phyloP scores from a whole-genome alignment of 2,329 filamentous ascomycete genomes.

The Rhynchosporium secalis region DNA sequence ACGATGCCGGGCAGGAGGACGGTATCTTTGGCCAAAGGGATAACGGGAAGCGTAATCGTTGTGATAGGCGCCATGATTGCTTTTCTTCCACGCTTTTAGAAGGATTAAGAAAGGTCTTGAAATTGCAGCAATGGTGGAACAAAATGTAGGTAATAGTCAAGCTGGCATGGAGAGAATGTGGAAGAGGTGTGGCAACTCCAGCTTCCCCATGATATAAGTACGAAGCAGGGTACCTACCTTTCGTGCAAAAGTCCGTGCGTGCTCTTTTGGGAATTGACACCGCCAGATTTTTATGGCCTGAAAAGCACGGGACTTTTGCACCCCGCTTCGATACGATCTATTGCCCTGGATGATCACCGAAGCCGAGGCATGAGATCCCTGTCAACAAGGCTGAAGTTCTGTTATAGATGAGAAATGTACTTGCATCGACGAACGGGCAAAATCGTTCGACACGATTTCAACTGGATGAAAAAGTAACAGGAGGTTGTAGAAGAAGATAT shows the following conservation, averaged over 20 bases:
- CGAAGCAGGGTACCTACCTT: no score
- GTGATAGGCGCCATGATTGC: conserved; percentile 31
- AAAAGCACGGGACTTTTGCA: no score
- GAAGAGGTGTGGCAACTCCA: conserved; percentile 11
- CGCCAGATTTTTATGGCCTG: no score
- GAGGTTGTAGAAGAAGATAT: no score
- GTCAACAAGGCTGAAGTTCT: neutral
- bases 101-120: neutral
- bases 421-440: no score
- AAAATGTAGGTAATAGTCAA: neutral
- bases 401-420: no score
- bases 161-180: conserved; percentile 8
- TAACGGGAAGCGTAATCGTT: conserved; percentile 61
- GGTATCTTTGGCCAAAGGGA: conserved; percentile 76
- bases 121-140: neutral
- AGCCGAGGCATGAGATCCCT: conserved; percentile 11
- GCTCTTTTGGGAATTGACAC: no score
- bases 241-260: no score
- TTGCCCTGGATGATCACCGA: no score
- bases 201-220: neutral
- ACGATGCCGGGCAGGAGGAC: conserved; percentile 86
- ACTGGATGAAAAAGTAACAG: no score
- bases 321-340: no score
- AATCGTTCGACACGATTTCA: no score
- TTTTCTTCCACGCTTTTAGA: neutral